Percentiles rank a stretch among this genome's conserved stretches.
These are phyloP conservation scores for Exidia glandulosa DNA, from an alignment of 768 basidiomycete genomes.

Conservation along the genomic window DNA sequence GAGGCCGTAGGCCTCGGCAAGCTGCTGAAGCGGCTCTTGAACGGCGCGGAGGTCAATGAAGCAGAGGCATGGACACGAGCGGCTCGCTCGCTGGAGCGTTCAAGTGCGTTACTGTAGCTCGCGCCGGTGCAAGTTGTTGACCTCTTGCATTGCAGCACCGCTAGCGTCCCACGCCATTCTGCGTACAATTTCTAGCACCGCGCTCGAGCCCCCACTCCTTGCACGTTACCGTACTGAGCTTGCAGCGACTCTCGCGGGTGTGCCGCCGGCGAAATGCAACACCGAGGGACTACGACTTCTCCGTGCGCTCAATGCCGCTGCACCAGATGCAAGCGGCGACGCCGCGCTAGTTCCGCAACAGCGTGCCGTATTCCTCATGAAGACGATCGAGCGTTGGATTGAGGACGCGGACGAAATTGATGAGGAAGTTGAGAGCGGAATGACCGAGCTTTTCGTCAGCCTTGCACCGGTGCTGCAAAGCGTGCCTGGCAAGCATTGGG, in stretches of 20 bases:
- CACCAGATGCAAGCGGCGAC: constrained; percentile 71
- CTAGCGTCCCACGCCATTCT: constrained; percentile 61
- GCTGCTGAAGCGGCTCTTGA: constrained; percentile 49
- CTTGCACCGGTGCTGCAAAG: constrained; percentile 84
- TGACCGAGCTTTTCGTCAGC: constrained; percentile 62
- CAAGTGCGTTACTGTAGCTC: too few relatives aligned
- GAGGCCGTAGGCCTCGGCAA: constrained; percentile 41
- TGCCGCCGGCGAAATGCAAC: constrained; percentile 51
- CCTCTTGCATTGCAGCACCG: too few relatives aligned
- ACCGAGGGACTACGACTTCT: constrained; percentile 59
- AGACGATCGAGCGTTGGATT: constrained; percentile 79
- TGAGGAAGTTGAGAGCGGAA: constrained; percentile 68
- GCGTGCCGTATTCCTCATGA: constrained; percentile 78
- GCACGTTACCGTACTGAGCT: constrained; percentile 83
- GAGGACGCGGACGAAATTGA: constrained; percentile 43
- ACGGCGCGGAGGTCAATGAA: constrained; percentile 49
- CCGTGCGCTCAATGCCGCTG: constrained; percentile 55
- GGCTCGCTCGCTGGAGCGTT: constrained; percentile 50
- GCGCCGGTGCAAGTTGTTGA: too few relatives aligned
- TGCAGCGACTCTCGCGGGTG: constrained; percentile 65
- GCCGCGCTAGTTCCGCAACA: constrained; percentile 75
- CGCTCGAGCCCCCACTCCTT: constrained; percentile 58
- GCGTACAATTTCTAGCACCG: constrained; percentile 44
- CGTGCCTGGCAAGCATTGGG: constrained; percentile 84
- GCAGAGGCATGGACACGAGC: constrained; percentile 68